phyloP scores from a whole-genome alignment of 164 flowering plant genomes.

The Aristolochia fimbriata region DNA sequence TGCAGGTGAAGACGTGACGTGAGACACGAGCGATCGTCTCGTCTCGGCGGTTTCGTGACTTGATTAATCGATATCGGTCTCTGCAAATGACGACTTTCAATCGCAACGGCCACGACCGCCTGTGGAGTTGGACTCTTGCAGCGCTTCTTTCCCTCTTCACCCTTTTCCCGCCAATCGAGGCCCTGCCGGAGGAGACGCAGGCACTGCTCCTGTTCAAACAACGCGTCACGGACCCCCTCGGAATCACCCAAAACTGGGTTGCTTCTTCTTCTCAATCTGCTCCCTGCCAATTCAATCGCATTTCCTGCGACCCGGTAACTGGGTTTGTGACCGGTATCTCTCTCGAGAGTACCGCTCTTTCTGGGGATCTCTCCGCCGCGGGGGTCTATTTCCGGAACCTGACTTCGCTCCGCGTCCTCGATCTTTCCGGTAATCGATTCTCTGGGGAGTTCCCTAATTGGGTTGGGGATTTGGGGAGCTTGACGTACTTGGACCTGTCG shows the following conservation, averaged over 20 bases:
- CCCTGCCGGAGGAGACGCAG: constrained; percentile 11
- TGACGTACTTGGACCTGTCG: constrained; percentile 41
- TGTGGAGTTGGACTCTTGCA: not conserved
- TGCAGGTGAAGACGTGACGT: too few species aligned
- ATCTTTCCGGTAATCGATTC: constrained; percentile 49
- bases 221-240: constrained; percentile 52
- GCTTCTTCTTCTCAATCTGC: constrained; percentile 24
- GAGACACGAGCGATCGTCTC: too few species aligned
- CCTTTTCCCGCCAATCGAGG: constrained; percentile 6
- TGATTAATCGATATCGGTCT: too few species aligned
- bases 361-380: constrained; percentile 56
- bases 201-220: constrained; percentile 62
- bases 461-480: constrained; percentile 45
- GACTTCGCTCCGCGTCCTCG: constrained; percentile 33
- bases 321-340: constrained; percentile 39
- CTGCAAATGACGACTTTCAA: not conserved
- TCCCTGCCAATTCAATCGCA: constrained; percentile 57
- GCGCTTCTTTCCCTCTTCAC: not conserved
- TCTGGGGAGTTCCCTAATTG: constrained; percentile 65
- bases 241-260: constrained; percentile 48
- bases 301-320: constrained; percentile 41
- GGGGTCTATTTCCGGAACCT: constrained; percentile 33
- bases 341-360: constrained; percentile 44
- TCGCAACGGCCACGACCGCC: not conserved
- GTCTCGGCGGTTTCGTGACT: too few species aligned